Conservation (phyloP, 2,329 filamentous ascomycete species). For the Scleromitrula shiraiana region DNA sequence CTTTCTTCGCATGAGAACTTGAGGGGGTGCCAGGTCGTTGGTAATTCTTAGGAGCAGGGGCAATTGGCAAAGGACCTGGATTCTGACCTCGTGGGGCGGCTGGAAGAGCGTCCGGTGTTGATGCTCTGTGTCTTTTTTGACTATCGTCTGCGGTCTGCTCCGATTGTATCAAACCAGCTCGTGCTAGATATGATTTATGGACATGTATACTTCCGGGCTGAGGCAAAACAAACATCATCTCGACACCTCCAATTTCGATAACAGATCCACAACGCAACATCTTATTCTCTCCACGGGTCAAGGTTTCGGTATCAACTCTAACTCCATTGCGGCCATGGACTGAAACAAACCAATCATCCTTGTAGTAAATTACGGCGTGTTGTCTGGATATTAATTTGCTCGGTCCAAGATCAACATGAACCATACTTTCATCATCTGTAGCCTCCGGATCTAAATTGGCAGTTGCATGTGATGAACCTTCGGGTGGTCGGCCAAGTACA, state of each 20-base stretch:
- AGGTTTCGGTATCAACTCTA: slow-evolving; percentile 65
- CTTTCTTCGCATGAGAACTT: slow-evolving; percentile 19
- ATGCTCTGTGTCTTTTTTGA: background rate
- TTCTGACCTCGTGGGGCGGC: slow-evolving; percentile 14
- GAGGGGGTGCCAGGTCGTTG: slow-evolving; percentile 52
- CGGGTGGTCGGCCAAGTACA: slow-evolving; percentile 66
- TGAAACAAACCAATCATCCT: slow-evolving; percentile 71
- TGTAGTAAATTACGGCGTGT: slow-evolving; percentile 68
- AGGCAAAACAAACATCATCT: slow-evolving; percentile 99
- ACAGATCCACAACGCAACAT: slow-evolving; percentile 78
- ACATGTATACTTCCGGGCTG: slow-evolving; percentile 61
- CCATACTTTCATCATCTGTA: slow-evolving; percentile 30
- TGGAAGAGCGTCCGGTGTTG: background rate
- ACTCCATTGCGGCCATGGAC: slow-evolving; percentile 91
- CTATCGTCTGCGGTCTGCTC: slow-evolving; percentile 14
- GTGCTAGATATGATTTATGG: slow-evolving; percentile 60
- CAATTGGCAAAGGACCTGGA: slow-evolving; percentile 39
- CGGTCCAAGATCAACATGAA: slow-evolving; percentile 85
- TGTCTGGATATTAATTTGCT: slow-evolving; percentile 74
- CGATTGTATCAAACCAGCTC: slow-evolving; percentile 46
- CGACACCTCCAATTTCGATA: slow-evolving; percentile 82
- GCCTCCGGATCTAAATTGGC: slow-evolving; percentile 2
- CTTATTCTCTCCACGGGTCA: slow-evolving; percentile 57
- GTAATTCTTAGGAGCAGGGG: slow-evolving; percentile 52
- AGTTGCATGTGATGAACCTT: slow-evolving; percentile 32